phyloP scores from a whole-genome alignment of 192 early-diverging fungal species.

The Pilaira anomala region DNA sequence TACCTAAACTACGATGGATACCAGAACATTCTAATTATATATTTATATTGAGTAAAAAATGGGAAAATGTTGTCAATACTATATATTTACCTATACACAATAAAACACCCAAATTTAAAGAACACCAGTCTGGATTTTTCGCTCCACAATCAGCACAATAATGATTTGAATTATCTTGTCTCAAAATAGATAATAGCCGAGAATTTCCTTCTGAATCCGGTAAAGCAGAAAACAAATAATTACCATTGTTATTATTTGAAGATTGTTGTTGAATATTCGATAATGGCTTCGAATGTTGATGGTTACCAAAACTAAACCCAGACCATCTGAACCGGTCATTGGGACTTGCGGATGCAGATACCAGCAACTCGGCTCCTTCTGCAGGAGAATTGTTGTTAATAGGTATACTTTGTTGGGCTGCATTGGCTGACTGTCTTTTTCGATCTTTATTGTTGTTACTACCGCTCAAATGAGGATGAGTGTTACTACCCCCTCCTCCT shows the following conservation, averaged over 20 bases:
- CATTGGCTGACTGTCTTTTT: not conserved
- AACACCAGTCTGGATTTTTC: slow-evolving; percentile 67
- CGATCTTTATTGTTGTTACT: not conserved
- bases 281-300: not conserved
- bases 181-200: slow-evolving; percentile 7
- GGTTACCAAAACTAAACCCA: slow-evolving; percentile 15
- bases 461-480: no score
- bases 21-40: slow-evolving; percentile 63
- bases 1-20: slow-evolving; percentile 67
- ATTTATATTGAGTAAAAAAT: not conserved
- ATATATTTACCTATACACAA: slow-evolving; percentile 64
- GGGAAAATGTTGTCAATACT: not conserved
- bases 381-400: slow-evolving; percentile 1
- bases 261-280: not conserved
- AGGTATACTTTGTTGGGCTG: not conserved
- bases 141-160: slow-evolving; percentile 69
- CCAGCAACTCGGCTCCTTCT: slow-evolving; percentile 4
- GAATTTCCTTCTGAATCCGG: slow-evolving; percentile 11
- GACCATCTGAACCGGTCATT: slow-evolving; percentile 19
- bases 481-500: no score
- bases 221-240: slow-evolving; percentile 5
- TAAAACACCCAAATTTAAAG: slow-evolving; percentile 67
- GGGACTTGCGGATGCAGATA: not conserved
- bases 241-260: not conserved
- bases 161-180: slow-evolving; percentile 44